Percentiles rank a stretch among this genome's conserved stretches.
These are phyloP conservation scores for Paraconiothyrium sp. DNA, from an alignment of 2,329 filamentous ascomycete genomes.

Conservation along the genomic window DNA sequence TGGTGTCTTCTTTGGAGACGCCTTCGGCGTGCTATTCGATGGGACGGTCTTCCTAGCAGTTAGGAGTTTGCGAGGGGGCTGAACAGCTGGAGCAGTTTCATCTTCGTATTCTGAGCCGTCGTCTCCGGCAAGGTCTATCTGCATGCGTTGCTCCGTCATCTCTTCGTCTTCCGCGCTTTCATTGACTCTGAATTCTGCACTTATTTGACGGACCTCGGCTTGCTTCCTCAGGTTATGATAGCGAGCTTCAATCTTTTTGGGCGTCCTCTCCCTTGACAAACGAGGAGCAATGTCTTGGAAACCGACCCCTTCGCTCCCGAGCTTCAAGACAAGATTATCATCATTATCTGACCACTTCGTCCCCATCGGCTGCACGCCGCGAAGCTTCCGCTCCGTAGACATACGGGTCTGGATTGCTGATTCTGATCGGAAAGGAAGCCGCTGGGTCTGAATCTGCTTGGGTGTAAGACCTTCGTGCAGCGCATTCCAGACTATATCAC, in stretches of 20 bases:
- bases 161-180: not conserved
- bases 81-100: not conserved
- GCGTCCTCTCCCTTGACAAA: not conserved
- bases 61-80: not conserved
- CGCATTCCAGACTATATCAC: not conserved
- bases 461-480: not conserved
- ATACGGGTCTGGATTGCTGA: constrained; percentile 3
- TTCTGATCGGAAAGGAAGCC: constrained; percentile 5
- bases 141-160: not conserved
- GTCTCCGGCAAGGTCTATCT: not conserved
- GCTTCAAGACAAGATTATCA: not conserved
- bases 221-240: not conserved
- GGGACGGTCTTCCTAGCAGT: not conserved
- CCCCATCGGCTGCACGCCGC: not conserved
- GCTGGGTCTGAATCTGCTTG: not conserved
- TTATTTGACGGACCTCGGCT: not conserved
- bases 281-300: not conserved
- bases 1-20: not conserved
- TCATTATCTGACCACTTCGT: not conserved
- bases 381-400: not conserved
- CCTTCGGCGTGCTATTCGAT: not conserved
- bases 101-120: constrained; percentile 5
- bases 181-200: not conserved
- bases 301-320: not conserved
- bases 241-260: not conserved